Evolutionary conservation across 352 stramenopile species (phyloP).

Genomic region (Phytopythium boreale): DNA sequence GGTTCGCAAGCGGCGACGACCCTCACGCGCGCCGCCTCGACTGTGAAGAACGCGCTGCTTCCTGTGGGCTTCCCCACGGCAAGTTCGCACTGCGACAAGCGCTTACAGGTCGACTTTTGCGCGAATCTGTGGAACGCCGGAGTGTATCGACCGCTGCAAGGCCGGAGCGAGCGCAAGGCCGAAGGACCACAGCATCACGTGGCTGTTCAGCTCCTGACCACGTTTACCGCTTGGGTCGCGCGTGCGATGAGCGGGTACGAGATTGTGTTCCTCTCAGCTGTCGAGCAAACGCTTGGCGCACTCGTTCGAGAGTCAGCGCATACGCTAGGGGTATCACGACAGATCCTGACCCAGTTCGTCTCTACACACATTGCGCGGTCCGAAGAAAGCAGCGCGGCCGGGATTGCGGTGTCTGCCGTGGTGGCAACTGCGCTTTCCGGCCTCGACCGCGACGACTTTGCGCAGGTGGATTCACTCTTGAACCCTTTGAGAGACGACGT

Average conservation of each 20-base stretch:
- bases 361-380: not conserved
- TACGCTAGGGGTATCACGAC: not conserved
- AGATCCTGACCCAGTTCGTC: not conserved
- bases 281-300: constrained; percentile 16
- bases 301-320: constrained; percentile 11
- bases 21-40: not conserved
- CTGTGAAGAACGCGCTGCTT: not conserved
- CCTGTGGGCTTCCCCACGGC: constrained; percentile 15
- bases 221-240: constrained; percentile 28
- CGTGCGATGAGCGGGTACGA: constrained; percentile 33
- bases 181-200: not conserved
- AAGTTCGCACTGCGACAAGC: constrained; percentile 15
- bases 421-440: constrained; percentile 18
- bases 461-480: constrained; percentile 13
- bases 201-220: constrained; percentile 5
- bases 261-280: constrained; percentile 26
- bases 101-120: constrained; percentile 21
- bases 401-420: constrained; percentile 18
- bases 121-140: constrained; percentile 20
- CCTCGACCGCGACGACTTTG: not conserved
- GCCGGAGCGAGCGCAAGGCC: constrained; percentile 4
- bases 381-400: constrained; percentile 5
- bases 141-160: constrained; percentile 15
- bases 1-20: not conserved
- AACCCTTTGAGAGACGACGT: constrained; percentile 13